Percentiles rank a stretch among this genome's conserved stretches.
These are phyloP conservation scores for Cucurbitaria berberidis DNA, from an alignment of 2,329 filamentous ascomycete species.

Conservation along the genomic window DNA sequence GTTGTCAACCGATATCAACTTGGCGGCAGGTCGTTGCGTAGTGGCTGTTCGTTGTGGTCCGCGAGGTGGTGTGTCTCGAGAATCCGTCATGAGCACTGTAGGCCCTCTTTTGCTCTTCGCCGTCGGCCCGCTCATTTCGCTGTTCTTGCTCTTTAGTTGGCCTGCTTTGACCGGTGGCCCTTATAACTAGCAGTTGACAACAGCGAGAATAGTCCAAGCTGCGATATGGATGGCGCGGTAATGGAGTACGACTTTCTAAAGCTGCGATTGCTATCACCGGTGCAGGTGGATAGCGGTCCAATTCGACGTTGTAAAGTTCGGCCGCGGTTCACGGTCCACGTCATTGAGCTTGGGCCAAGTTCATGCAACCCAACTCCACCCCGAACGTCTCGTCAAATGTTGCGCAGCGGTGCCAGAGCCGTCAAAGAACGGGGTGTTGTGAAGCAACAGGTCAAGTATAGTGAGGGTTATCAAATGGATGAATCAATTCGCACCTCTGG, in stretches of 20 bases:
- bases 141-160: conserved; percentile 8
- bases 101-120: conserved; percentile 48
- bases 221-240: not conserved
- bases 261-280: not conserved
- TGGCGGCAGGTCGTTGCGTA: conserved; percentile 57
- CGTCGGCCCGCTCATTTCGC: conserved; percentile 42
- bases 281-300: not conserved
- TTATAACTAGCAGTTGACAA: not conserved
- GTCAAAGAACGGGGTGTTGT: not conserved
- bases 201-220: not conserved
- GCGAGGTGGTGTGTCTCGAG: conserved; percentile 55
- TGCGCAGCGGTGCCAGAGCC: conserved; percentile 7
- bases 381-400: conserved; percentile 11
- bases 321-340: conserved; percentile 24
- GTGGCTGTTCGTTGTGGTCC: conserved; percentile 25
- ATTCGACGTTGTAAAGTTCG: conserved; percentile 14
- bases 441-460: not conserved
- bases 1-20: conserved; percentile 88
- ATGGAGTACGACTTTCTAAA: not conserved
- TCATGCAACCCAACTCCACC: conserved; percentile 17
- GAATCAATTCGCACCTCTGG: conserved; percentile 2
- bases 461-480: not conserved
- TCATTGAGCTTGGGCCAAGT: conserved; percentile 22
- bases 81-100: conserved; percentile 60
- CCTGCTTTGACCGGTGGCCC: conserved; percentile 9